Base-by-base conservation (phyloP, 2,329 filamentous ascomycete genomes). In the Pseudocercospora ulei region DNA sequence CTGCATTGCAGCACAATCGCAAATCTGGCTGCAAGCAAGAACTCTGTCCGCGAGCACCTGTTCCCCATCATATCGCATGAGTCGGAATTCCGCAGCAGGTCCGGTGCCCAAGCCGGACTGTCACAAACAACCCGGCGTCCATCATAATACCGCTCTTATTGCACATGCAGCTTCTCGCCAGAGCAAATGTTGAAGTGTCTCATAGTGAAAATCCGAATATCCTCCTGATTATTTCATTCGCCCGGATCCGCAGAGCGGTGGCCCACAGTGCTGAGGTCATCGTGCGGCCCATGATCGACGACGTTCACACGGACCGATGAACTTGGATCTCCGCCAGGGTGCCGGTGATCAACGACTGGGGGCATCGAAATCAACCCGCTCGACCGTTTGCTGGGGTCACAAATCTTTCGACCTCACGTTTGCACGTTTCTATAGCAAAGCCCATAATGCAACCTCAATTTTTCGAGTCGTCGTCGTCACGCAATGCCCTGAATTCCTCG, bases 61-160 rank as follows among this genome's bases (percentile, higher is more conserved):
- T 20, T 26, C 39, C 28, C 23, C 39, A 43, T 42, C 39, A 38
- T 33, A 20, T 8, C 23, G 30, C 30, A 33, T 33, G 30, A 33
- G 30, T 33, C 30, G 30, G 30, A 23, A 6, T n/a, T n/a, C n/a
- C n/a, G n/a, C n/a, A n/a, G n/a, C n/a, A n/a, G n/a, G n/a, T n/a
- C n/a, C n/a, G n/a, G n/a, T n/a, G n/a, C n/a, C n/a, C n/a, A n/a
- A 33, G 18, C 14, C 11, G 7, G 26, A 11, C n/a, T 11, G 14
- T 14, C 26, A 16, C 7, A 29, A 33, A 33, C 30, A 33, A 33
- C 30, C 30, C 20, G 30, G 30, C 30, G 30, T 33, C 20, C 14
- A n/a, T 33, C 30, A 33, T 33, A 33, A 23, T 16, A 22, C 14
- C 9, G 3, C 11, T 33, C 17, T 22, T 33, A 33, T 33, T 33